Evolutionary conservation across 2,329 filamentous ascomycete species (phyloP).

Genomic region (Hawksworthiomyces lignivorus): DNA sequence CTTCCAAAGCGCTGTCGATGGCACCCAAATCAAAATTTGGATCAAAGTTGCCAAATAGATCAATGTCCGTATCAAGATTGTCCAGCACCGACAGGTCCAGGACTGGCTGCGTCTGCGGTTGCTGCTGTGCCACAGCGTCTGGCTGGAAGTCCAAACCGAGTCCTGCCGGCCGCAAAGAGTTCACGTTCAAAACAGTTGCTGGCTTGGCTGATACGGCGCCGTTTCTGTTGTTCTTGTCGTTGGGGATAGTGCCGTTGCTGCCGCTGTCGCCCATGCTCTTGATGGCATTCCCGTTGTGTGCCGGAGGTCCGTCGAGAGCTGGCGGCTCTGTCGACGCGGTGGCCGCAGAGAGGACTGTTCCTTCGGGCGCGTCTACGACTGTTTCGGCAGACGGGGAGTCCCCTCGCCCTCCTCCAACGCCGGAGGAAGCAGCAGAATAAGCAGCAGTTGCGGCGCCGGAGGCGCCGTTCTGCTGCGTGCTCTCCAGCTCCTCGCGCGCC

Average conservation of each 20-base stretch:
- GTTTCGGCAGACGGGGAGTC: no score
- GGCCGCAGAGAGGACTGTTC: no score
- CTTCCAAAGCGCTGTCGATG: constrained; percentile 46
- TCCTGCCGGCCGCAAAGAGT: not conserved
- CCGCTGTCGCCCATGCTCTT: no score
- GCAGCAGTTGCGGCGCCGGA: not conserved
- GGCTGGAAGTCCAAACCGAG: no score
- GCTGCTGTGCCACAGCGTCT: not conserved
- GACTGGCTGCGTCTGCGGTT: not conserved
- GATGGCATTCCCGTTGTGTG: no score
- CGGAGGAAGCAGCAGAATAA: no score
- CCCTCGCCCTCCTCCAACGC: no score
- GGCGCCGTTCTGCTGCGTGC: not conserved
- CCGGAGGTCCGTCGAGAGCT: no score
- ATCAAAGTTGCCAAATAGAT: constrained; percentile 48
- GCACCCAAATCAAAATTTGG: constrained; percentile 46
- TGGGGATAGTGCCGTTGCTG: no score
- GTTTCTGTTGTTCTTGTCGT: no score
- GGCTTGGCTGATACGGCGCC: not conserved
- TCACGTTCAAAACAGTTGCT: not conserved
- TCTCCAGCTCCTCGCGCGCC: constrained; percentile 14
- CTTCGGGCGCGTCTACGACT: no score
- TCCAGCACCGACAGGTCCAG: constrained; percentile 21
- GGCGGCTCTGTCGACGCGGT: no score
- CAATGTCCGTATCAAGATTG: constrained; percentile 38